Evolutionary conservation across 257 asterid genomes (phyloP).

Genomic region (Linderniella brevidens): DNA sequence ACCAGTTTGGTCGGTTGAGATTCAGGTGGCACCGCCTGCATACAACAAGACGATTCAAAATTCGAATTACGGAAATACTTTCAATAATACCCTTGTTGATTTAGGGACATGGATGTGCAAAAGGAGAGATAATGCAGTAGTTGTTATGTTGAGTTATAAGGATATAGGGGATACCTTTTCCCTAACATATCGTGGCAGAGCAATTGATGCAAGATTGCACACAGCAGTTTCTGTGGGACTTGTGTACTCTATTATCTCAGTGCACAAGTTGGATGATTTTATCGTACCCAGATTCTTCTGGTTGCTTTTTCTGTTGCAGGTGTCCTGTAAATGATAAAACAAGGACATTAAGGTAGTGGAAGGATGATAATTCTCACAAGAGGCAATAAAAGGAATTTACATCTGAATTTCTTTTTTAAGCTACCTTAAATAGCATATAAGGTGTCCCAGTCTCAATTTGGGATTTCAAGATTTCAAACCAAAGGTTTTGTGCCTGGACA

Average conservation of each 20-base stretch:
- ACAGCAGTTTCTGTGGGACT: conserved; percentile 95
- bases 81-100: background rate
- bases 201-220: conserved; percentile 93
- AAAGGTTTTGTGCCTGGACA: conserved; percentile 36
- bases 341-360: conserved; percentile 5
- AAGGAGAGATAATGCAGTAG: too few relatives aligned
- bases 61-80: background rate
- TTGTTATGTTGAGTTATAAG: too few relatives aligned
- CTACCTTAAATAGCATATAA: conserved; percentile 48
- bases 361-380: background rate
- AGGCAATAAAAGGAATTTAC: background rate
- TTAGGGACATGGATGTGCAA: too few relatives aligned
- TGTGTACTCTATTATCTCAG: conserved; percentile 80
- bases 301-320: conserved; percentile 92
- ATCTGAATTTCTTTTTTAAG: background rate
- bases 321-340: conserved; percentile 33
- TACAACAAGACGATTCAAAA: background rate
- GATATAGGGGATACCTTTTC: conserved; percentile 47
- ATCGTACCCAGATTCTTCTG: conserved; percentile 94
- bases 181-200: conserved; percentile 79
- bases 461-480: conserved; percentile 49
- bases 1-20: conserved; percentile 85
- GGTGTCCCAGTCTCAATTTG: conserved; percentile 63
- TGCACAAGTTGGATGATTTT: conserved; percentile 82
- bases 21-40: conserved; percentile 64